Percentiles rank a stretch among this genome's conserved stretches.
Conservation (phyloP, 495 filamentous ascomycete genomes). For the Podospora tetraspora region DNA sequence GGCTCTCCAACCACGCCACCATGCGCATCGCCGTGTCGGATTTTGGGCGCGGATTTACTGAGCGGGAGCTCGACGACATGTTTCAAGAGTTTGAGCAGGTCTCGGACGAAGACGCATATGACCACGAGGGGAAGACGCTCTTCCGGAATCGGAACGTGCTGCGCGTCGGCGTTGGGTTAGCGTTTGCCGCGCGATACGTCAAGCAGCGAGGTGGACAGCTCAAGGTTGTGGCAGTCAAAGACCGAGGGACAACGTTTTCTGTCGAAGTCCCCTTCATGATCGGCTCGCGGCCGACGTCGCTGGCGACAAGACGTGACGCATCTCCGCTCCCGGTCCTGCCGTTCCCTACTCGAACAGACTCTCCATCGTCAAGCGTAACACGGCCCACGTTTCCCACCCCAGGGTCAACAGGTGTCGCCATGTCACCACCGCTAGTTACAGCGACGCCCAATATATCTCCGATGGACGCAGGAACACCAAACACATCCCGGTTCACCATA, state of each 20-base stretch:
- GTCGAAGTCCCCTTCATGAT: constrained; percentile 28
- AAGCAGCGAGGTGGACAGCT: constrained; percentile 24
- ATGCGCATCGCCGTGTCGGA: constrained; percentile 67
- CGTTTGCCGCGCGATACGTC: constrained; percentile 21
- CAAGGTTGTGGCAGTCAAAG: constrained; percentile 18
- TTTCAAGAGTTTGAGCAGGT: constrained; percentile 80
- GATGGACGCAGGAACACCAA: constrained; percentile 10
- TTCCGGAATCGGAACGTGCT: constrained; percentile 12
- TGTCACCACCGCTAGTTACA: constrained; percentile 14
- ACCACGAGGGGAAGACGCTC: constrained; percentile 20
- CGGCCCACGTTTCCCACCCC: background rate
- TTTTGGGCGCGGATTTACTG: constrained; percentile 64
- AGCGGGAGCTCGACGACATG: constrained; percentile 59
- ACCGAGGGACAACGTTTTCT: constrained; percentile 20
- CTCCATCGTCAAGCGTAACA: background rate
- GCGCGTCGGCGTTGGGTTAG: constrained; percentile 22
- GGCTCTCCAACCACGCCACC: constrained; percentile 36
- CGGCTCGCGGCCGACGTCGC: constrained; percentile 18
- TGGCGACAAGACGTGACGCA: constrained; percentile 19
- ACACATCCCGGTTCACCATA: constrained; percentile 48
- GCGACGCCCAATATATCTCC: constrained; percentile 17
- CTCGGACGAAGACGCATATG: constrained; percentile 51
- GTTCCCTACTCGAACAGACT: constrained; percentile 15
- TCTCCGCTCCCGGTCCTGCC: constrained; percentile 19
- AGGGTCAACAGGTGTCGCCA: constrained; percentile 4